Conservation (phyloP, 2,329 filamentous ascomycete species). For the Arthrobotrys sphaeroides region DNA sequence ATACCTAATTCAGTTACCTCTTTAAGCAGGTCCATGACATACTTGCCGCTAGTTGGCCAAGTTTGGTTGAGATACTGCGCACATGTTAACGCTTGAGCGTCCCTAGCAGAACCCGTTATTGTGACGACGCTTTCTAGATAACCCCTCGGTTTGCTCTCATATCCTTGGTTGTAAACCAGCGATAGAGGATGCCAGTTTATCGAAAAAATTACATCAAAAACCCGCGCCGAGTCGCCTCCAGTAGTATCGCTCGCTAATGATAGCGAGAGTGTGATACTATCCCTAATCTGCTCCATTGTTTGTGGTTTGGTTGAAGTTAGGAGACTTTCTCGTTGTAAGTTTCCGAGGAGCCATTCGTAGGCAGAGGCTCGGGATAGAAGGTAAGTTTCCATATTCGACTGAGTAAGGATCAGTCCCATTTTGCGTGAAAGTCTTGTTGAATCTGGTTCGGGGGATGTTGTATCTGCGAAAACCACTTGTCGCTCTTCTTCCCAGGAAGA, state of each 20-base stretch:
- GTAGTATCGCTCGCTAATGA: too few species aligned
- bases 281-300: slow-evolving; percentile 22
- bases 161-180: slow-evolving; percentile 9
- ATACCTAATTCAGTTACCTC: background rate
- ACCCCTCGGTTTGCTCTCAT: background rate
- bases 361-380: slow-evolving; percentile 31
- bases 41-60: slow-evolving; percentile 48
- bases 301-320: slow-evolving; percentile 6
- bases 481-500: too few species aligned
- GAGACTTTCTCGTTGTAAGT: slow-evolving; percentile 19
- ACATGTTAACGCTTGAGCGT: slow-evolving; percentile 57
- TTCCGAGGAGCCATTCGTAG: slow-evolving; percentile 49
- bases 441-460: too few species aligned
- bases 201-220: too few species aligned
- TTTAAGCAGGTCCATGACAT: slow-evolving; percentile 33
- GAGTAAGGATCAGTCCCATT: too few species aligned
- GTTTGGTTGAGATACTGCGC: slow-evolving; percentile 56
- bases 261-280: slow-evolving; percentile 6
- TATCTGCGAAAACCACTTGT: too few species aligned
- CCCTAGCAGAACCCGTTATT: slow-evolving; percentile 54
- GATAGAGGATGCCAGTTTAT: slow-evolving; percentile 22
- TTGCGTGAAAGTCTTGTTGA: too few species aligned
- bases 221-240: too few species aligned
- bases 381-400: too few species aligned
- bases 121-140: slow-evolving; percentile 45